Percentiles rank a stretch among this genome's conserved stretches.
These are phyloP conservation scores for Salix dunnii DNA, from an alignment of 345 rosid genomes.

Conservation along the genomic window DNA sequence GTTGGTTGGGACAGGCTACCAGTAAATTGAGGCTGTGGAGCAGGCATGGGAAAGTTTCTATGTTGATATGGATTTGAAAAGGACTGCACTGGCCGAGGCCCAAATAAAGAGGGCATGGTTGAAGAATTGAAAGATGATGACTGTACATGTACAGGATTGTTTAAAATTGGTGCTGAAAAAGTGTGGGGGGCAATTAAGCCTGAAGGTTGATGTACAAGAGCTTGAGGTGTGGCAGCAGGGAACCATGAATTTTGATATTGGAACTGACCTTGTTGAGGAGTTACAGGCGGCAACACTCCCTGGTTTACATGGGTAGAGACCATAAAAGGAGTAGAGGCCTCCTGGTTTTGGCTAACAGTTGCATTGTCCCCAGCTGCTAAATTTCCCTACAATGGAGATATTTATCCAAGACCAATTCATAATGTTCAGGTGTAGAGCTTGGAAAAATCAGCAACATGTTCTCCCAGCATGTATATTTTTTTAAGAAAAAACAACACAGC, in stretches of 20 bases:
- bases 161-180: constrained; percentile 36
- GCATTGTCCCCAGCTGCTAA: constrained; percentile 38
- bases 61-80: constrained; percentile 30
- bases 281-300: constrained; percentile 30
- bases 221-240: constrained; percentile 32
- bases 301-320: constrained; percentile 22
- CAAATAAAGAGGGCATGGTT: constrained; percentile 37
- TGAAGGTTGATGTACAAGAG: constrained; percentile 18
- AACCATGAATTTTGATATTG: constrained; percentile 48
- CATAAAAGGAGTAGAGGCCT: constrained; percentile 22
- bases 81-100: constrained; percentile 43
- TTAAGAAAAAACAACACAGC: background rate
- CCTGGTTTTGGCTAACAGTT: constrained; percentile 30
- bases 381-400: constrained; percentile 53
- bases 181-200: constrained; percentile 26
- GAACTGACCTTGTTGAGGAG: constrained; percentile 47
- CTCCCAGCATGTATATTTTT: too few relatives aligned
- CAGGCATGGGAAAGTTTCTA: constrained; percentile 36
- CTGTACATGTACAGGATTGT: constrained; percentile 30
- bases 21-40: constrained; percentile 36
- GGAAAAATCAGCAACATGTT: background rate
- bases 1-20: constrained; percentile 43
- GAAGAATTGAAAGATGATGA: constrained; percentile 32
- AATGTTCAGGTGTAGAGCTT: background rate
- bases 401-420: constrained; percentile 4